A percentile compares a stretch with the other conserved stretches of the same genome.
These are phyloP conservation scores for Pochonia chlamydosporia DNA, from an alignment of 2,329 filamentous ascomycete species.

Conservation along the genomic window DNA sequence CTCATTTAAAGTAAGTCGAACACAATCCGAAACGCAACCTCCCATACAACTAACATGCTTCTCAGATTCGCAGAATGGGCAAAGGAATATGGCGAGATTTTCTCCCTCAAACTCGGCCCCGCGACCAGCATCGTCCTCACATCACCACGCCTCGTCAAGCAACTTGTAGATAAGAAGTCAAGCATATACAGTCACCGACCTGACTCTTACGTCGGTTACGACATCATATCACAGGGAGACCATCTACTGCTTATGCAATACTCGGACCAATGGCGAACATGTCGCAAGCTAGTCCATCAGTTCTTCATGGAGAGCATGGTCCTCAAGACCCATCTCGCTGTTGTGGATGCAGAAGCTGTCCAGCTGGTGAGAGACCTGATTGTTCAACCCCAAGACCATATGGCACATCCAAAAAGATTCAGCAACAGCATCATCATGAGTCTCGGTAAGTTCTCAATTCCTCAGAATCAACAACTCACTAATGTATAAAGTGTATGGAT, in stretches of 20 bases:
- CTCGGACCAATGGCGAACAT: conserved; percentile 29
- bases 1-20: conserved; percentile 8
- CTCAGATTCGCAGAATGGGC: conserved; percentile 28
- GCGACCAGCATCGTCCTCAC: conserved; percentile 32
- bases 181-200: conserved; percentile 37
- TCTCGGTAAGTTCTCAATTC: conserved; percentile 14
- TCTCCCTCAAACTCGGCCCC: conserved; percentile 34
- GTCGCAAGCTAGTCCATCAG: conserved; percentile 40
- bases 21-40: conserved; percentile 24
- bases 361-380: conserved; percentile 42
- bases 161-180: conserved; percentile 13
- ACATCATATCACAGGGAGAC: conserved; percentile 39
- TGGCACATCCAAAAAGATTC: conserved; percentile 41
- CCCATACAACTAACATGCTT: neutral
- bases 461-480: no score
- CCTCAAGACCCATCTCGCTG: conserved; percentile 33
- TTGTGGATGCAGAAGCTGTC: conserved; percentile 40
- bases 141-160: neutral
- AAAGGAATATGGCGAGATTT: conserved; percentile 35
- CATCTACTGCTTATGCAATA: conserved; percentile 28
- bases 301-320: conserved; percentile 37
- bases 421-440: conserved; percentile 43
- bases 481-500: conserved; percentile 24
- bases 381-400: conserved; percentile 32
- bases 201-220: conserved; percentile 29